Conservation (phyloP, 768 basidiomycete genomes). For the Leccinum boreale region DNA sequence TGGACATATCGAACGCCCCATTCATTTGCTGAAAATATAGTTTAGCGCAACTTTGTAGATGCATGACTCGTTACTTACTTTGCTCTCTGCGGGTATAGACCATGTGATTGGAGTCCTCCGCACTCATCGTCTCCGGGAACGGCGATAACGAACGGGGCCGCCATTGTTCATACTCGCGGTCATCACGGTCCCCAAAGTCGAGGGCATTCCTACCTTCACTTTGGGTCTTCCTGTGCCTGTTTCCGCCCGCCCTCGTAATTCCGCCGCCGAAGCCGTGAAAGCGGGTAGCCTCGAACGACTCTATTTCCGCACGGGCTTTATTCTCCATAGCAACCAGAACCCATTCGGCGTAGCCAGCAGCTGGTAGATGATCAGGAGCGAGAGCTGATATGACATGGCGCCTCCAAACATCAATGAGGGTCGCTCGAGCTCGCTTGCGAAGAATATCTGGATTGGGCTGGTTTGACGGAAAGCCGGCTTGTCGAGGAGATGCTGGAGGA, state of each 20-base stretch:
- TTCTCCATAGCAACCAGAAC: slow-evolving; percentile 28
- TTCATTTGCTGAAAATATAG: slow-evolving; percentile 23
- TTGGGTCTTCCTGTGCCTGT: slow-evolving; percentile 47
- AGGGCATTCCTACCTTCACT: slow-evolving; percentile 42
- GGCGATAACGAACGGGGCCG: slow-evolving; percentile 29
- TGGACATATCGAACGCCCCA: slow-evolving; percentile 25
- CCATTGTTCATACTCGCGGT: slow-evolving; percentile 19
- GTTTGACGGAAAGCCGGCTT: slow-evolving; percentile 5
- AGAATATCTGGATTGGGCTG: slow-evolving; percentile 38
- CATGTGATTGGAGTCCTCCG: slow-evolving; percentile 24
- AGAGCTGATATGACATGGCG: slow-evolving; percentile 58
- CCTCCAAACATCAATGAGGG: slow-evolving; percentile 65
- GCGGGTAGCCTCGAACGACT: slow-evolving; percentile 4
- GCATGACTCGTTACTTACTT: slow-evolving; percentile 10
- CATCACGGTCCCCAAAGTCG: slow-evolving; percentile 30
- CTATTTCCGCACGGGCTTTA: slow-evolving; percentile 16
- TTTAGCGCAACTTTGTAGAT: slow-evolving; percentile 6
- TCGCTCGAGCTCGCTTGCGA: slow-evolving; percentile 61
- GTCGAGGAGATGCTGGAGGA: slow-evolving; percentile 26
- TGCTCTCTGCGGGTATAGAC: slow-evolving; percentile 28
- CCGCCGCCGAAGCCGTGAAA: neutral
- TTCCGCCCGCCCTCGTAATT: slow-evolving; percentile 13
- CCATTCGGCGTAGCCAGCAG: slow-evolving; percentile 34
- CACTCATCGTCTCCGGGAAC: slow-evolving; percentile 6
- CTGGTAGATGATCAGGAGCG: slow-evolving; percentile 27